These are phyloP conservation scores for Mycena amicta DNA, from an alignment of 768 basidiomycete genomes.

Conservation along the genomic window DNA sequence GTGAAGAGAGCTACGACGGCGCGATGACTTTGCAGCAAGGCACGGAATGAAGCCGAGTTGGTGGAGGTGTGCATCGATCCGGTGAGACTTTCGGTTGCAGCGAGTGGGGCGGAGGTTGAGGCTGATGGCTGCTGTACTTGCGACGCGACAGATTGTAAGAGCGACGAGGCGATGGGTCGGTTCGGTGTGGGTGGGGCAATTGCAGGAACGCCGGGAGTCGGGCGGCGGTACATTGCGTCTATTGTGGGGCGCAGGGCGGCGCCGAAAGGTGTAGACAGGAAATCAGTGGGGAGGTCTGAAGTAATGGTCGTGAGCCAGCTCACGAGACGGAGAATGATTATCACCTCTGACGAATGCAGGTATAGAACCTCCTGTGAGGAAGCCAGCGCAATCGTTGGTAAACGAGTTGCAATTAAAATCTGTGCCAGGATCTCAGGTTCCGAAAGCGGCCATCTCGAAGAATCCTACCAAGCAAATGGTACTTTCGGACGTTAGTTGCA, in stretches of 20 bases:
- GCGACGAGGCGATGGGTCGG: constrained; percentile 51
- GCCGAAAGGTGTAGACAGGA: constrained; percentile 89
- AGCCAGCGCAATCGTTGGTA: constrained; percentile 84
- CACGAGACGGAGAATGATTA: constrained; percentile 15
- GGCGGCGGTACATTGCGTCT: constrained; percentile 81
- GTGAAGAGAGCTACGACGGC: constrained; percentile 86
- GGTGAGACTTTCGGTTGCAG: constrained; percentile 53
- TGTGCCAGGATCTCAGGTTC: constrained; percentile 24
- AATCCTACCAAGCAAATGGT: constrained; percentile 75
- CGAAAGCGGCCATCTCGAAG: background rate
- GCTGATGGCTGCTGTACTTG: constrained; percentile 45
- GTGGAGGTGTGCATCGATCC: constrained; percentile 73
- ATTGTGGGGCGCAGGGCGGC: constrained; percentile 86
- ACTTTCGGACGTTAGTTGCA: constrained; percentile 43
- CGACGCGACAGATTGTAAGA: constrained; percentile 59
- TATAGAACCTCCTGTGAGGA: constrained; percentile 82
- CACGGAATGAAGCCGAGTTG: constrained; percentile 71
- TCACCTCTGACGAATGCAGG: constrained; percentile 81
- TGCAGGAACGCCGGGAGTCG: constrained; percentile 43
- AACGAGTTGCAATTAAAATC: constrained; percentile 98
- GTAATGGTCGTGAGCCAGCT: background rate
- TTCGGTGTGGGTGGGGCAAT: constrained; percentile 41
- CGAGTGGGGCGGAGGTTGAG: constrained; percentile 25
- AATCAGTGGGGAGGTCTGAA: constrained; percentile 76
- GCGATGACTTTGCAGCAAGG: constrained; percentile 63